A percentile compares a stretch with the other conserved stretches of the same genome.
Conservation (phyloP, 2,329 filamentous ascomycete species). For the Plectosphaerella sp. region DNA sequence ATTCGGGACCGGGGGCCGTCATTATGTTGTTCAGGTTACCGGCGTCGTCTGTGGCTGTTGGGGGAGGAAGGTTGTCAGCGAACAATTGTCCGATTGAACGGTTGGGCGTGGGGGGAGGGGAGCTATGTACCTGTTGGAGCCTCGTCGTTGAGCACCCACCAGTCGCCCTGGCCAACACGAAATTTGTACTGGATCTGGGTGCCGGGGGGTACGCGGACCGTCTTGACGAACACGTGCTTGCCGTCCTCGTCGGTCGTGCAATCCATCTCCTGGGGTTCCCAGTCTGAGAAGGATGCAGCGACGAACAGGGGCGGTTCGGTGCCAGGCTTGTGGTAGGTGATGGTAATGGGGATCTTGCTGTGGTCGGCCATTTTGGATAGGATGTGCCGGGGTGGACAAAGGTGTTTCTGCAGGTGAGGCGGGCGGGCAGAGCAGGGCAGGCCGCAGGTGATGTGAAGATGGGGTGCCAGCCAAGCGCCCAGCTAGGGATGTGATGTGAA, state of each 20-base stretch:
- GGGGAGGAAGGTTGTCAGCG: conserved; percentile 3
- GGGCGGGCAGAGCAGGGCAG: background rate
- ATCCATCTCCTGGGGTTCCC: conserved; percentile 65
- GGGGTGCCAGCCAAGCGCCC: too few species aligned
- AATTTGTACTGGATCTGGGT: conserved; percentile 73
- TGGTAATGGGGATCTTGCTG: conserved; percentile 40
- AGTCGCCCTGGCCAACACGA: conserved; percentile 60
- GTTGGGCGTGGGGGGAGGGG: background rate
- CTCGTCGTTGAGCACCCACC: conserved; percentile 65
- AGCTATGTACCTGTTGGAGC: conserved; percentile 48
- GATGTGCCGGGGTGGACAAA: background rate
- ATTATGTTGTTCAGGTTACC: conserved; percentile 48
- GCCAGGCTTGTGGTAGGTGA: conserved; percentile 58
- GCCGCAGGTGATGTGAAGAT: background rate
- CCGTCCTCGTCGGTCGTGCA: conserved; percentile 42
- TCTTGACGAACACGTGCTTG: conserved; percentile 54
- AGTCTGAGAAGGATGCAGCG: conserved; percentile 65
- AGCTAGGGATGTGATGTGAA: too few species aligned
- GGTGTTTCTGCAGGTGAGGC: background rate
- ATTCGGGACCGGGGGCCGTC: conserved; percentile 15
- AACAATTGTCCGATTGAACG: background rate
- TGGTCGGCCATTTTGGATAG: background rate
- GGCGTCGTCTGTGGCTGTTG: conserved; percentile 31
- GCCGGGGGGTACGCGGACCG: conserved; percentile 49
- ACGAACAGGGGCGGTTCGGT: conserved; percentile 65